Conservation (phyloP, 352 stramenopile genomes). For the Phytophthora multivora region DNA sequence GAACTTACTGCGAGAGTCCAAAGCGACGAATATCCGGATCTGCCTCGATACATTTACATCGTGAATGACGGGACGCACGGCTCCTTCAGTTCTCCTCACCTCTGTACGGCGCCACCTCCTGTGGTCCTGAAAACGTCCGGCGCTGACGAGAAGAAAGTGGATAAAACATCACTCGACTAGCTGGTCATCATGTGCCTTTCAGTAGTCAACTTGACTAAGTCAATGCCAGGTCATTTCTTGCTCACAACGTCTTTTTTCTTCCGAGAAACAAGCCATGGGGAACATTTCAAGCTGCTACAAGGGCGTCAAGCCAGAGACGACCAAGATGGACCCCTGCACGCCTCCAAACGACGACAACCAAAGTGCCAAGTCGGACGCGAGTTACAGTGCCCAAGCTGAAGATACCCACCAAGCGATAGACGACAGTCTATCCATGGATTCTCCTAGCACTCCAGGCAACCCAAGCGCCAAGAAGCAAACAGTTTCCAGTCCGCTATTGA, state of each 20-base stretch:
- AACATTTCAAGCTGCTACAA: constrained; percentile 21
- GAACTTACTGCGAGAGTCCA: too few species aligned
- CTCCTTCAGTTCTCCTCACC: too few species aligned
- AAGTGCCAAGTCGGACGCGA: constrained; percentile 1
- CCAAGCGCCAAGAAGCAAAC: background rate
- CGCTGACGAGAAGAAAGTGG: background rate
- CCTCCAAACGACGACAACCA: constrained; percentile 8
- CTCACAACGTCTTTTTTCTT: background rate
- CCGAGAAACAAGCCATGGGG: constrained; percentile 5
- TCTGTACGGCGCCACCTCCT: too few species aligned
- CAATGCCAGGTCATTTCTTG: background rate
- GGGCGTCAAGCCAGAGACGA: background rate
- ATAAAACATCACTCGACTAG: background rate
- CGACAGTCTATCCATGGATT: background rate
- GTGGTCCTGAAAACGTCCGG: background rate
- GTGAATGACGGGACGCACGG: too few species aligned
- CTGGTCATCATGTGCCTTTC: background rate
- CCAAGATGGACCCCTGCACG: constrained; percentile 1
- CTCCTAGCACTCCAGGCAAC: background rate
- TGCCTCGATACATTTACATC: too few species aligned
- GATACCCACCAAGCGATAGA: background rate
- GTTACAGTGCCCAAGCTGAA: constrained; percentile 10
- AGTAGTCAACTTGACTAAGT: background rate
- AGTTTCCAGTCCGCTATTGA: constrained; percentile 4
- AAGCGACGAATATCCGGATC: too few species aligned